Base-by-base conservation (phyloP, 1,284 basidiomycete genomes). In the Spongiforma sp. region DNA sequence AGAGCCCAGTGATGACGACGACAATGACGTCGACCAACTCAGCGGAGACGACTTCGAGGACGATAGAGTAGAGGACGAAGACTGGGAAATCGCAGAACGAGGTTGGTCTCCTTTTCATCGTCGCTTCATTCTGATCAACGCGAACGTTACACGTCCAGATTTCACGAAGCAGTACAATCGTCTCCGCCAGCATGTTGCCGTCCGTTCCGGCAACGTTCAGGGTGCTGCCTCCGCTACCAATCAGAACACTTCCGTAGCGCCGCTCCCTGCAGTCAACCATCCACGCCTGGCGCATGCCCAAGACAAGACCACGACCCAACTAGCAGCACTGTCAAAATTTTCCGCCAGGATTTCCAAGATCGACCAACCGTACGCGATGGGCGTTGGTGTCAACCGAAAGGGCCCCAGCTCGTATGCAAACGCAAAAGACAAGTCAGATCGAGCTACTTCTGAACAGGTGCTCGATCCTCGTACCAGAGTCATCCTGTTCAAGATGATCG, bases 121-220 rank as follows among this genome's bases (percentile, higher is more conserved):
- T 37, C 33, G 39, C 17, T 46, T 41, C 52, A 33, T 36, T 26
- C 37, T 53, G 48, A 62, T n/a, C 37, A 28, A 12, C 36, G 1
- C 26, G 55, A 56, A 12, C 21, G 8, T n/a, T n/a, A n/a, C n/a
- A n/a, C 33, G 9, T 36, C 36, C 53, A 55, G 53, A 56, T 56
- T 96, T 98, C 71, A 98, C 96, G 36, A 98, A 98, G 78, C 94
- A 97, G 73, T 98, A 94, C 80, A 98, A 98, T 78, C 91, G 96
- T 39, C 83, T 97, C 39, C 83, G 90, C 60, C 95, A 97, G 75
- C 93, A 96, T 74, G 85, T 90, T 63, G 90, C 90, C 32, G 86
- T 94, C 9, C 87, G 88, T 39, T 86, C 87, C 21, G 90, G 91
- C 9, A 85, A 82, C 62, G 89, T 86, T 1, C 82, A 87, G 57